phyloP scores from a whole-genome alignment of 805 yeast genomes.

The Wickerhamiella siamensis region DNA sequence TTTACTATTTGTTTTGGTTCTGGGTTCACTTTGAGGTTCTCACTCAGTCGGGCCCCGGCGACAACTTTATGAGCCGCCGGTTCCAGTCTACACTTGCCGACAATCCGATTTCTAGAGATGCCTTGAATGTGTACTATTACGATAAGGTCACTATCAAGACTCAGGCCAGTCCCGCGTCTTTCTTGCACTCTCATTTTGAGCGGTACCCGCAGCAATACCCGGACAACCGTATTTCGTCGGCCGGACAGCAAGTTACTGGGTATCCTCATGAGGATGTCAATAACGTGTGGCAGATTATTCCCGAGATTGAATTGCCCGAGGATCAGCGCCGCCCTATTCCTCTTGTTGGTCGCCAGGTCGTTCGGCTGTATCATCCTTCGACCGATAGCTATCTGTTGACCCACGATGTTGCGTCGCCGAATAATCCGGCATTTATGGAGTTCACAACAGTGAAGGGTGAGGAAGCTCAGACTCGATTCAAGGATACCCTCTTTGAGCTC shows the following conservation, averaged over 20 bases:
- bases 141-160: slow-evolving; percentile 52
- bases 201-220: slow-evolving; percentile 83
- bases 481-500: slow-evolving; percentile 62
- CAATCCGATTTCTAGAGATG: slow-evolving; percentile 49
- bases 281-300: slow-evolving; percentile 49
- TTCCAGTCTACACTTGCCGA: slow-evolving; percentile 77
- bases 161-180: slow-evolving; percentile 31
- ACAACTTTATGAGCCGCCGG: slow-evolving; percentile 75
- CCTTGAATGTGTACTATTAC: slow-evolving; percentile 48
- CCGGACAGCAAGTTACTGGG: slow-evolving; percentile 88
- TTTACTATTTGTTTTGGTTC: slow-evolving; percentile 59
- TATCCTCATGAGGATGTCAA: slow-evolving; percentile 81
- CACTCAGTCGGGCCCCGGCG: slow-evolving; percentile 80
- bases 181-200: slow-evolving; percentile 80
- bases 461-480: slow-evolving; percentile 69
- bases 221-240: slow-evolving; percentile 89
- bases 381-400: slow-evolving; percentile 73
- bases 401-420: slow-evolving; percentile 65
- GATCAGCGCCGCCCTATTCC: slow-evolving; percentile 18
- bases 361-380: slow-evolving; percentile 56
- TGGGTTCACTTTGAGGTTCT: slow-evolving; percentile 67
- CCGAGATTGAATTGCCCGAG: slow-evolving; percentile 27
- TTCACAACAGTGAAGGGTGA: slow-evolving; percentile 77
- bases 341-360: slow-evolving; percentile 44
- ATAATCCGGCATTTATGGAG: slow-evolving; percentile 54